A percentile compares a stretch with the other conserved stretches of the same genome.
These are phyloP conservation scores for Zychaea mexicana DNA, from an alignment of 371 early-diverging fungal genomes.

Conservation along the genomic window DNA sequence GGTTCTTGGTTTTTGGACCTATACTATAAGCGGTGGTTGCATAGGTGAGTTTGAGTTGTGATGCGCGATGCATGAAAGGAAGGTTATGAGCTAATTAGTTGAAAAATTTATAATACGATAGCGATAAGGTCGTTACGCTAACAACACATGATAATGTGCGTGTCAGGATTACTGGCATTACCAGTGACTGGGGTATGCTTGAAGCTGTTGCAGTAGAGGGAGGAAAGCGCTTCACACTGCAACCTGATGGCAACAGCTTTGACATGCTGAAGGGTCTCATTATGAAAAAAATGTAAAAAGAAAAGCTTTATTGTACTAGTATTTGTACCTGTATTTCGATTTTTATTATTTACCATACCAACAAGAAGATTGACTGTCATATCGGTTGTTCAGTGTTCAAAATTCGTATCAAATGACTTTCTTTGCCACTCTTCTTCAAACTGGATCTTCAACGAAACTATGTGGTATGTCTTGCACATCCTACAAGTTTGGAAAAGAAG, in stretches of 20 bases:
- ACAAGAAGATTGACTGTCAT: too few species aligned
- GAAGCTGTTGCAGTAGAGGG: conserved; percentile 64
- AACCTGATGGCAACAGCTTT: conserved; percentile 96
- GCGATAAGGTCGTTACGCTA: conserved; percentile 71
- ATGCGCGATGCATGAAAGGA: neutral
- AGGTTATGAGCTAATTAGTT: conserved; percentile 2
- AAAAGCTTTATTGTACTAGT: too few species aligned
- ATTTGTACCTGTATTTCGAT: too few species aligned
- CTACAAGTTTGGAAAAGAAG: too few species aligned
- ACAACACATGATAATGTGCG: conserved; percentile 58
- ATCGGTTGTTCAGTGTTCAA: too few species aligned
- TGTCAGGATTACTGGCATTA: conserved; percentile 79
- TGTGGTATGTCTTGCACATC: too few species aligned
- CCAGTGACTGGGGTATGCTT: conserved; percentile 75
- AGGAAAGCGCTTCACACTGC: conserved; percentile 63
- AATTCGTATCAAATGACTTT: too few species aligned
- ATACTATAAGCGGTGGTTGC: conserved; percentile 89
- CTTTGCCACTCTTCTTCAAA: too few species aligned
- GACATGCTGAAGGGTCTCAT: conserved; percentile 94
- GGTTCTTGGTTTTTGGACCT: conserved; percentile 63
- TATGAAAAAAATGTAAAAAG: conserved; percentile 48
- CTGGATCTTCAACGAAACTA: too few species aligned
- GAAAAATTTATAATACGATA: conserved; percentile 9
- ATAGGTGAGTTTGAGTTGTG: conserved; percentile 50
- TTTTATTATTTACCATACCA: too few species aligned